Evolutionary conservation across 371 early-diverging fungal genomes (phyloP).

Genomic region (Capillidium rhysosporum): DNA sequence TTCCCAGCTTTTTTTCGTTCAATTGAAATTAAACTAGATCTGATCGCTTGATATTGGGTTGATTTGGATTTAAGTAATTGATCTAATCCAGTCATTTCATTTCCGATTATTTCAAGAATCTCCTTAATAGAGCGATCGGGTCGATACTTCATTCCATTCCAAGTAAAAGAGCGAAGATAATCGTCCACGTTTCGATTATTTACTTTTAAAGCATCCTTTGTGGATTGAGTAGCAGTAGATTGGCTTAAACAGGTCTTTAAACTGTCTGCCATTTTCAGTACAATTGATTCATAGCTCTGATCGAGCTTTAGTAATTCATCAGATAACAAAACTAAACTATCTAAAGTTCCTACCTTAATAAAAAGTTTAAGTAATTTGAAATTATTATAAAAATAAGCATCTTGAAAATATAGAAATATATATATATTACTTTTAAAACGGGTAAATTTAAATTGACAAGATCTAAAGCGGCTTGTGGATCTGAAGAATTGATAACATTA

Average conservation of each 20-base stretch:
- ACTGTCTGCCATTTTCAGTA: constrained; percentile 61
- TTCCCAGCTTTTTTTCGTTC: constrained; percentile 82
- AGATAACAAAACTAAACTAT: constrained; percentile 69
- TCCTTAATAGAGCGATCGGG: constrained; percentile 79
- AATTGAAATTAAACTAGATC: constrained; percentile 49
- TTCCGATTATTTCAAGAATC: constrained; percentile 42
- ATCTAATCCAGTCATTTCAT: constrained; percentile 77
- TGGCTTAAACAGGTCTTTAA: constrained; percentile 30
- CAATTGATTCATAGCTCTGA: constrained; percentile 42
- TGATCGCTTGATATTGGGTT: constrained; percentile 61
- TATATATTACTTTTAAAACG: constrained; percentile 5
- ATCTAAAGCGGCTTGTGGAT: background rate
- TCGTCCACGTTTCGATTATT: constrained; percentile 52
- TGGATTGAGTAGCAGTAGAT: constrained; percentile 16
- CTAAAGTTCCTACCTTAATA: constrained; percentile 77
- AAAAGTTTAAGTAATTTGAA: background rate
- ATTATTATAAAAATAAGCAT: background rate
- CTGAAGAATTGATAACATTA: background rate
- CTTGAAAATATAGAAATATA: background rate
- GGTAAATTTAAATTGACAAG: constrained; percentile 3
- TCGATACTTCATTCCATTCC: constrained; percentile 94
- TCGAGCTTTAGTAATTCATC: constrained; percentile 85
- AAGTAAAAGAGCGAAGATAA: constrained; percentile 64
- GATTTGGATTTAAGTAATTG: constrained; percentile 67
- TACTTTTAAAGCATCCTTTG: constrained; percentile 13